phyloP scores from a whole-genome alignment of 192 early-diverging fungal species.

The Podila epigama region DNA sequence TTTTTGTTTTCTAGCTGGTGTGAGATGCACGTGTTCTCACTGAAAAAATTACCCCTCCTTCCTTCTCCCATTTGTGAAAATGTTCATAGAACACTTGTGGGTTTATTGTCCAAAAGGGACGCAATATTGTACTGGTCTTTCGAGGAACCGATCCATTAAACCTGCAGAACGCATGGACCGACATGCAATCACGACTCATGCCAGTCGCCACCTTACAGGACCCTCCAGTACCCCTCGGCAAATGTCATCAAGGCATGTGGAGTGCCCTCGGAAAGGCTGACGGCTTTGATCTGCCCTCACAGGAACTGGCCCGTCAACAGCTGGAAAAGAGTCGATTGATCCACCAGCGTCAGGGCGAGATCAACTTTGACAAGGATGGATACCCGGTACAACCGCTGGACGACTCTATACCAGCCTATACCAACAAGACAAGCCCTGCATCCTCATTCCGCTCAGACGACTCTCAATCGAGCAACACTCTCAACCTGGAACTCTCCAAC shows the following conservation, averaged over 20 bases:
- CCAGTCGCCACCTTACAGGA: constrained; percentile 29
- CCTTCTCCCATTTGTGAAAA: not conserved
- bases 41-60: too few relatives aligned
- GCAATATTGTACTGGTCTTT: constrained; percentile 63
- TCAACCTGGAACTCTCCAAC: constrained; percentile 55
- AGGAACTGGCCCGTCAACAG: constrained; percentile 40
- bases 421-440: constrained; percentile 12
- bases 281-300: constrained; percentile 25
- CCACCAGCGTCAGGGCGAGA: constrained; percentile 14
- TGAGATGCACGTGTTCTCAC: too few relatives aligned
- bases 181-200: constrained; percentile 49
- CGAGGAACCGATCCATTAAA: constrained; percentile 65
- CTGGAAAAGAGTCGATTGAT: constrained; percentile 20
- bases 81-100: constrained; percentile 55
- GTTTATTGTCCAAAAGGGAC: constrained; percentile 60
- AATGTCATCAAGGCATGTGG: constrained; percentile 62
- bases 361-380: constrained; percentile 9
- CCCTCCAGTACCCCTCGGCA: constrained; percentile 46
- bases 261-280: constrained; percentile 55
- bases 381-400: not conserved
- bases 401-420: not conserved
- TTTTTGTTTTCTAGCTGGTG: not conserved
- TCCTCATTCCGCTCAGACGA: constrained; percentile 40
- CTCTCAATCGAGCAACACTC: constrained; percentile 13
- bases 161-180: constrained; percentile 63